A percentile compares a stretch with the other conserved stretches of the same genome.
Conservation (phyloP, 345 rosid genomes). For the Ceriops zippeliana region DNA sequence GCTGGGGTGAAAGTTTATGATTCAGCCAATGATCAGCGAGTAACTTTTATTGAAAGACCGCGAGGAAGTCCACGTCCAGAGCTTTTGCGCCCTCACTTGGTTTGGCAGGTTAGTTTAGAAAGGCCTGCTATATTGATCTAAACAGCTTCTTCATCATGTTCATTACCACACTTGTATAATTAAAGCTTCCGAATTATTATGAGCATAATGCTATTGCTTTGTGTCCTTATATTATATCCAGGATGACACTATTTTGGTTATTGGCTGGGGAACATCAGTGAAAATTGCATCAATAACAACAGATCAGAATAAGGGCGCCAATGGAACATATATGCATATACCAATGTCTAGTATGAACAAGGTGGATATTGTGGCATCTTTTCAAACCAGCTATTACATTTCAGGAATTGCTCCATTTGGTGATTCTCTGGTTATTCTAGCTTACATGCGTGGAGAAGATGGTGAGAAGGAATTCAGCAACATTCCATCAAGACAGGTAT, state of each 20-base stretch:
- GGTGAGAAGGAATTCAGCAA: slow-evolving; percentile 73
- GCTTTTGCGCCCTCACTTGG: slow-evolving; percentile 85
- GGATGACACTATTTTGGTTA: slow-evolving; percentile 90
- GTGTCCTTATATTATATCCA: slow-evolving; percentile 27
- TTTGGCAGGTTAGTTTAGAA: slow-evolving; percentile 86
- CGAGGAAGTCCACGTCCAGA: slow-evolving; percentile 90
- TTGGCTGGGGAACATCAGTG: slow-evolving; percentile 94
- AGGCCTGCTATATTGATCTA: neutral
- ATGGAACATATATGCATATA: slow-evolving; percentile 58
- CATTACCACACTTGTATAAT: neutral
- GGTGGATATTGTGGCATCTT: slow-evolving; percentile 96
- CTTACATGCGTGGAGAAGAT: slow-evolving; percentile 79
- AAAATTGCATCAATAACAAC: slow-evolving; percentile 86
- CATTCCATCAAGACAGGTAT: slow-evolving; percentile 81
- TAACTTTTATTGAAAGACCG: slow-evolving; percentile 94
- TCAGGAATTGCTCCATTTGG: slow-evolving; percentile 99
- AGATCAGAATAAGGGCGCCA: slow-evolving; percentile 51
- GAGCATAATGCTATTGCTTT: slow-evolving; percentile 10
- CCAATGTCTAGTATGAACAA: slow-evolving; percentile 60
- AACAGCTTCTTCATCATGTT: neutral
- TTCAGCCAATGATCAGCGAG: slow-evolving; percentile 79
- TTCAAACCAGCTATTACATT: slow-evolving; percentile 94
- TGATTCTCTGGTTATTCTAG: slow-evolving; percentile 94
- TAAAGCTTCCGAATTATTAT: slow-evolving; percentile 2
- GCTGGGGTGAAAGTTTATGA: slow-evolving; percentile 93